Conservation (phyloP, 352 stramenopile genomes). For the Pythium sukuiense region DNA sequence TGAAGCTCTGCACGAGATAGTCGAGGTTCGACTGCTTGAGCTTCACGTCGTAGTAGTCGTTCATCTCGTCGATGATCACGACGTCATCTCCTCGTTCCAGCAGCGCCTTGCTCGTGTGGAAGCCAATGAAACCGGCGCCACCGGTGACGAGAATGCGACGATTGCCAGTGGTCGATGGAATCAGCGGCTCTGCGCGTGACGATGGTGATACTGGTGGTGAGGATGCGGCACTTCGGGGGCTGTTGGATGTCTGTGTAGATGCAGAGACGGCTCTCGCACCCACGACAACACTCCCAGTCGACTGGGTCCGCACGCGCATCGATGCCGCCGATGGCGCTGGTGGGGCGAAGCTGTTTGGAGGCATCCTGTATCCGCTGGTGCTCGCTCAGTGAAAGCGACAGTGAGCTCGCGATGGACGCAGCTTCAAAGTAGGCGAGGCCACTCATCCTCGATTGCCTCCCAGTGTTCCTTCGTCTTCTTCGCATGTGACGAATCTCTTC, state of each 20-base stretch:
- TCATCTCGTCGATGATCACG: constrained; percentile 97
- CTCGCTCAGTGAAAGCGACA: background rate
- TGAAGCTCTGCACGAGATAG: constrained; percentile 64
- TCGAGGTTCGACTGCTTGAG: constrained; percentile 96
- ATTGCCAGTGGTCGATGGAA: constrained; percentile 30
- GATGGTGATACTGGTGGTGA: background rate
- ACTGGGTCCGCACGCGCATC: constrained; percentile 5
- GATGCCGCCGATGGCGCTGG: constrained; percentile 2
- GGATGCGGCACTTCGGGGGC: background rate
- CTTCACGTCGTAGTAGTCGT: constrained; percentile 98
- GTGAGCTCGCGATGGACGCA: background rate
- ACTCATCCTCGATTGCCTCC: background rate
- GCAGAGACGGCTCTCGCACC: background rate
- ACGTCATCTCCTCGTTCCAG: constrained; percentile 90
- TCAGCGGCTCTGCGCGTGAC: constrained; percentile 17
- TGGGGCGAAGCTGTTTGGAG: constrained; percentile 10
- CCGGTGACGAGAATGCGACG: constrained; percentile 80
- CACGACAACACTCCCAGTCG: background rate
- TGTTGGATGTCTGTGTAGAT: constrained; percentile 6
- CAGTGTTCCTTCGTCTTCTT: background rate
- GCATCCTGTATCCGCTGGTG: constrained; percentile 3
- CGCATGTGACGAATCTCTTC: background rate
- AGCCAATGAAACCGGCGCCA: constrained; percentile 95
- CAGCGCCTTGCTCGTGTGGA: constrained; percentile 91
- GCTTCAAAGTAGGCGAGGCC: background rate